Conservation (phyloP, 371 early-diverging fungal genomes). For the Mucor irregularis region DNA sequence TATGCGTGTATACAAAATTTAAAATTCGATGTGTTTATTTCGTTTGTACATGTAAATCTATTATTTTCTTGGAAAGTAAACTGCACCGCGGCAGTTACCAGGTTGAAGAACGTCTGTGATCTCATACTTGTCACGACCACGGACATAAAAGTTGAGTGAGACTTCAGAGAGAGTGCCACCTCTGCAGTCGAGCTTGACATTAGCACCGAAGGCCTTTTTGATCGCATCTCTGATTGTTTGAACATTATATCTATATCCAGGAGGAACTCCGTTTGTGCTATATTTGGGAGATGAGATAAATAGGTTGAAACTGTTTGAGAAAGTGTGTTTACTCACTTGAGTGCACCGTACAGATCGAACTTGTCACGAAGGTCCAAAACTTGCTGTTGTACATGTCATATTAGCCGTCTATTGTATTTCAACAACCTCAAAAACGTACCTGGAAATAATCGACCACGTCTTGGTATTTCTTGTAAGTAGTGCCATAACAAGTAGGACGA, state of each 20-base stretch:
- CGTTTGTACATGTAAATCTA: no score
- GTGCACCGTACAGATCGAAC: conserved; percentile 47
- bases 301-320: background rate
- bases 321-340: conserved; percentile 27
- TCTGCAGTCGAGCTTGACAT: conserved; percentile 36
- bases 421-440: conserved; percentile 16
- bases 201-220: conserved; percentile 24
- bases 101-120: conserved; percentile 28
- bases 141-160: conserved; percentile 42
- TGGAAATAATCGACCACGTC: conserved; percentile 51
- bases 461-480: conserved; percentile 35
- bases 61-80: conserved; percentile 43
- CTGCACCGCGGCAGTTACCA: conserved; percentile 39
- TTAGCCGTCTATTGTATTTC: background rate
- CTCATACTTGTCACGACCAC: conserved; percentile 35
- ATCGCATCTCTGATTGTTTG: conserved; percentile 36
- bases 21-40: no score
- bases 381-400: conserved; percentile 20
- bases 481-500: conserved; percentile 45
- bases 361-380: conserved; percentile 39
- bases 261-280: conserved; percentile 44
- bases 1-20: no score
- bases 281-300: background rate
- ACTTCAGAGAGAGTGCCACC: conserved; percentile 34
- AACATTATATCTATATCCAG: conserved; percentile 38